Evolutionary conservation across 805 yeast species (phyloP), one percentile per base, ranked within the genome.

Genomic region (Monosporozyma servazzii): DNA sequence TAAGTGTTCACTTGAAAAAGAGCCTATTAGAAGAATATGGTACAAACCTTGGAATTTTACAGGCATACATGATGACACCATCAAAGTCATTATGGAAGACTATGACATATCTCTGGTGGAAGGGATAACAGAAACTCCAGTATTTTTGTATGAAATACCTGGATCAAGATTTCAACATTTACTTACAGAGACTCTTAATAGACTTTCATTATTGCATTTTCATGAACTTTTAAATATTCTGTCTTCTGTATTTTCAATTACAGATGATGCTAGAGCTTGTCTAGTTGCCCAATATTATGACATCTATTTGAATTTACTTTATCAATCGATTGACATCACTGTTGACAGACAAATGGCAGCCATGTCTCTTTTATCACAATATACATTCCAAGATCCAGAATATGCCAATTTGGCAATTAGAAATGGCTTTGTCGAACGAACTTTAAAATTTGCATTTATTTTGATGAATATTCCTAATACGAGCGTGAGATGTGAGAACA

Each of bases 201-300:
- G 51, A n/a, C 43, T 65, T 2, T 59, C 66, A 2, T 58, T 58
- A 25, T 23, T 54, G 2, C 48, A 62, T 9, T 56, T 54, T 27
- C 47, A 54, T 31, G 56, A 58, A 33, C 46, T 65, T 45, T 48
- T 61, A 2, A 62, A 59, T 47, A 47, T 61, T 5, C 36, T 65
- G 6, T 53, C 61, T 29, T 49, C 58, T 20, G 37, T 61, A 11
- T 63, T 65, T 44, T 54, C 66, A 3, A 50, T 63, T 8, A 53
- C 56, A 13, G 72, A 66, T 49, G 82, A 82, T 0, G 77, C 82
- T 1, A 69, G 88, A 49, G 75, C 78, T 74, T 66, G 69, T 81
- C 49, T 72, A 77, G 44, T 66, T 3, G 67, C 65, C 3, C 91
- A 88, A 58, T 89, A 88, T 61, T 85, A 88, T 43, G 95, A 88